phyloP scores from a whole-genome alignment of 768 basidiomycete species.

The Myochromella boudieri region DNA sequence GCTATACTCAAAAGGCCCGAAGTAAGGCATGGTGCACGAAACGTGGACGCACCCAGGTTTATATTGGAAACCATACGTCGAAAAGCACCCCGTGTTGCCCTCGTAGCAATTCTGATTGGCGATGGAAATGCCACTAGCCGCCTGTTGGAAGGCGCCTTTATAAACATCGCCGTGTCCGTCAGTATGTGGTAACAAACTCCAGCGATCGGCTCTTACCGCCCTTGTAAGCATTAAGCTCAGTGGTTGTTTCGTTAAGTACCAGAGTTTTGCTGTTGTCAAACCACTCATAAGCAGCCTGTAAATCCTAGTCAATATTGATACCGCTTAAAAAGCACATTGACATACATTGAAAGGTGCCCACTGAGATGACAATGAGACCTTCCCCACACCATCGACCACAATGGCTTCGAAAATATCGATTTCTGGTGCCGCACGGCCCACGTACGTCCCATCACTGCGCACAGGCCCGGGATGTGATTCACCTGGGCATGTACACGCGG shows the following conservation, averaged over 20 bases:
- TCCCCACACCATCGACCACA: constrained; percentile 26
- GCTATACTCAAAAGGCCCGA: constrained; percentile 27
- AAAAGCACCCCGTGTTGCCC: constrained; percentile 27
- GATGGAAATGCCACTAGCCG: constrained; percentile 62
- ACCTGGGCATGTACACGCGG: constrained; percentile 41
- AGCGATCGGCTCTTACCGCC: constrained; percentile 51
- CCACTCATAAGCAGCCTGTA: constrained; percentile 59
- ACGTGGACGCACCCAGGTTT: constrained; percentile 40
- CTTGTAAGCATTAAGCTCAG: constrained; percentile 52
- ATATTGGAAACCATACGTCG: constrained; percentile 50
- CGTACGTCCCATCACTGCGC: constrained; percentile 49
- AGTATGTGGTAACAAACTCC: constrained; percentile 34
- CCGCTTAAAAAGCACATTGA: constrained; percentile 24
- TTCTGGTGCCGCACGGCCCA: constrained; percentile 68
- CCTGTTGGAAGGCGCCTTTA: constrained; percentile 65
- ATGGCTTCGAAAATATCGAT: constrained; percentile 70
- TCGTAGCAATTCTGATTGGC: constrained; percentile 72
- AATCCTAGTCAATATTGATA: too few relatives aligned
- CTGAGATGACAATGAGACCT: constrained; percentile 55
- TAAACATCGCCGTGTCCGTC: not conserved
- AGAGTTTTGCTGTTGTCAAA: constrained; percentile 49
- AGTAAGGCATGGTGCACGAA: constrained; percentile 5
- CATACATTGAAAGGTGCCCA: constrained; percentile 61
- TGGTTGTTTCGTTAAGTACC: constrained; percentile 46
- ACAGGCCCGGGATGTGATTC: constrained; percentile 44